A percentile compares a stretch with the other conserved stretches of the same genome.
These are phyloP conservation scores for Parasitella parasitica DNA, from an alignment of 371 early-diverging fungal species.

Conservation along the genomic window DNA sequence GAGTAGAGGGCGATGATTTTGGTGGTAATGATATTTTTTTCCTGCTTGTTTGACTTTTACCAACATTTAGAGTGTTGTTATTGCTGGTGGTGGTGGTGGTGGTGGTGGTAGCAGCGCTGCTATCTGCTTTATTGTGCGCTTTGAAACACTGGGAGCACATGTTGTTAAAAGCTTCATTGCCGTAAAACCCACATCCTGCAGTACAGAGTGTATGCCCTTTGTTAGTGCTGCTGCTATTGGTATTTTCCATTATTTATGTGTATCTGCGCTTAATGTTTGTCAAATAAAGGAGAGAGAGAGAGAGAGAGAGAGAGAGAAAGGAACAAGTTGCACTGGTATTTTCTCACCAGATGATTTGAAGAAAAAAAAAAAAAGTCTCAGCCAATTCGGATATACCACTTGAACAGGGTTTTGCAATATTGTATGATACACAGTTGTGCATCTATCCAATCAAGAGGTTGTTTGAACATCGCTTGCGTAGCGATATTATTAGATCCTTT, in stretches of 20 bases:
- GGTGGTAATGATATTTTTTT: neutral
- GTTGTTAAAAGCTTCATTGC: slow-evolving; percentile 58
- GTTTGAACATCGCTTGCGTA: neutral
- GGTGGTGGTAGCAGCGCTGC: neutral
- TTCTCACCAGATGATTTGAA: neutral
- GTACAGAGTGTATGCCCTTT: slow-evolving; percentile 55
- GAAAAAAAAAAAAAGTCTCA: neutral
- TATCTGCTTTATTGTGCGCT: slow-evolving; percentile 19
- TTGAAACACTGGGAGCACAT: slow-evolving; percentile 87
- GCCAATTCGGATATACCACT: neutral
- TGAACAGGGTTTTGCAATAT: neutral
- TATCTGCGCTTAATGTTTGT: neutral
- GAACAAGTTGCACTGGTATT: neutral
- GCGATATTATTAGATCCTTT: neutral
- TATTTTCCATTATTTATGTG: slow-evolving; percentile 47
- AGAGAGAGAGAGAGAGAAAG: slow-evolving; percentile 6
- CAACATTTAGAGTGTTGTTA: too few species aligned
- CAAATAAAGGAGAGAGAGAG: neutral
- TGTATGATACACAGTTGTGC: neutral
- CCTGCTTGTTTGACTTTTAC: neutral
- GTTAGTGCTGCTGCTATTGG: slow-evolving; percentile 29
- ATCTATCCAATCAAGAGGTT: neutral
- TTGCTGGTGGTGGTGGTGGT: neutral
- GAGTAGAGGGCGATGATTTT: slow-evolving; percentile 7
- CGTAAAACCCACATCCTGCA: slow-evolving; percentile 71